phyloP scores from a whole-genome alignment of 73 alveolate genomes.

The Stentor coeruleus region DNA sequence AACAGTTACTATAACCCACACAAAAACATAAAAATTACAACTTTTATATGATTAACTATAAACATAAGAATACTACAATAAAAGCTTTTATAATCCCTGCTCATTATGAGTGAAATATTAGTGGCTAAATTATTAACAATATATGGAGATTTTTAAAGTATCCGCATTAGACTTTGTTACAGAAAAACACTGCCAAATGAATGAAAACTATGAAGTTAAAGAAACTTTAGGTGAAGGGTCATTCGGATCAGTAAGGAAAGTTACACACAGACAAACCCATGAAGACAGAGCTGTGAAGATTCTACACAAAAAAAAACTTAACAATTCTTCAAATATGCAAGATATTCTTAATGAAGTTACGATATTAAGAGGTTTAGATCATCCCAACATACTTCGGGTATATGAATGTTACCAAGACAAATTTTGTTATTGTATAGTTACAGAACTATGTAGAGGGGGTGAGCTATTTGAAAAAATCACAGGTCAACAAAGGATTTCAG shows the following conservation, averaged over 20 bases:
- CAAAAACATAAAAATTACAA: no score
- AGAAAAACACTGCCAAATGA: background rate
- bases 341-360: constrained; percentile 35
- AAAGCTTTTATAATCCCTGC: no score
- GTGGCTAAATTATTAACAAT: no score
- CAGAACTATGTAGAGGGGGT: constrained; percentile 72
- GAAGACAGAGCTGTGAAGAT: constrained; percentile 22
- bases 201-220: background rate
- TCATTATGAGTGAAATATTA: no score
- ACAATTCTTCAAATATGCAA: background rate
- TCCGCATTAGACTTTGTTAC: background rate
- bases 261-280: background rate
- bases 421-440: constrained; percentile 38
- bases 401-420: constrained; percentile 47
- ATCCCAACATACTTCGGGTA: constrained; percentile 49
- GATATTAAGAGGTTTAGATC: constrained; percentile 41
- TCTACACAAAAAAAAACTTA: background rate
- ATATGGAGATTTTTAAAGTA: no score
- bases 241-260: constrained; percentile 17
- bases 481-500: constrained; percentile 82
- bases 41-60: no score
- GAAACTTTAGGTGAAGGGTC: constrained; percentile 21
- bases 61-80: no score
- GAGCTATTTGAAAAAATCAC: constrained; percentile 90
- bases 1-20: no score